Evolutionary conservation across 345 rosid species (phyloP).

Genomic region (Conringia planisiliqua): DNA sequence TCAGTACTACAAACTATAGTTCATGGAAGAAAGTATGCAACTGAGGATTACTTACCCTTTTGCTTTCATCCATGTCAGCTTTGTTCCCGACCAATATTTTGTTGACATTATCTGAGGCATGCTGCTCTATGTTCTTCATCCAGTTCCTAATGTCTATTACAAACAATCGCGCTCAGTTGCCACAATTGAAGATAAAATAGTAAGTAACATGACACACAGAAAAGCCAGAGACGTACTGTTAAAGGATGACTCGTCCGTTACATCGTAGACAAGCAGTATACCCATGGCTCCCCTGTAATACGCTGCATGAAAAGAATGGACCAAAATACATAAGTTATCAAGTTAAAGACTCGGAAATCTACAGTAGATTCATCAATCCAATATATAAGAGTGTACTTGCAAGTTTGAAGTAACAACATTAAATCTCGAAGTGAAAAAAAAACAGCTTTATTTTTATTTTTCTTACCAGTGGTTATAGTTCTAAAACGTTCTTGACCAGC

Average conservation of each 20-base stretch:
- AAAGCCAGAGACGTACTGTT: constrained; percentile 51
- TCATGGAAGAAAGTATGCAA: constrained; percentile 1
- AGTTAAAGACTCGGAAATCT: background rate
- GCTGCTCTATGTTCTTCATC: constrained; percentile 98
- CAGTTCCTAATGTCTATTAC: constrained; percentile 85
- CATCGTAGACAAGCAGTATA: constrained; percentile 87
- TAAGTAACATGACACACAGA: background rate
- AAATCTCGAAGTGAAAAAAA: background rate
- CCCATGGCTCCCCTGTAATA: constrained; percentile 99
- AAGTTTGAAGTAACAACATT: background rate
- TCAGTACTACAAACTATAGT: background rate
- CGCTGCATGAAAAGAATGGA: constrained; percentile 40
- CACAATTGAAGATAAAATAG: background rate
- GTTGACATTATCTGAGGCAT: constrained; percentile 96
- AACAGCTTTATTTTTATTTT: background rate
- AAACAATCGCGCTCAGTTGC: background rate
- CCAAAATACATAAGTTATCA: background rate
- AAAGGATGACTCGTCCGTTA: constrained; percentile 90
- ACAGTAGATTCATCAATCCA: background rate
- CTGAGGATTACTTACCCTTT: constrained; percentile 50
- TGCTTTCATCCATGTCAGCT: constrained; percentile 99
- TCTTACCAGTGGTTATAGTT: constrained; percentile 68
- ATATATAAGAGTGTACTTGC: background rate
- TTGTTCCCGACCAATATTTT: constrained; percentile 93
- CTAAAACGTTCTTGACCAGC: constrained; percentile 92